A percentile compares a stretch with the other conserved stretches of the same genome.
phyloP scores from a whole-genome alignment of 2,329 filamentous ascomycete genomes.

The Stenocarpella maydis region DNA sequence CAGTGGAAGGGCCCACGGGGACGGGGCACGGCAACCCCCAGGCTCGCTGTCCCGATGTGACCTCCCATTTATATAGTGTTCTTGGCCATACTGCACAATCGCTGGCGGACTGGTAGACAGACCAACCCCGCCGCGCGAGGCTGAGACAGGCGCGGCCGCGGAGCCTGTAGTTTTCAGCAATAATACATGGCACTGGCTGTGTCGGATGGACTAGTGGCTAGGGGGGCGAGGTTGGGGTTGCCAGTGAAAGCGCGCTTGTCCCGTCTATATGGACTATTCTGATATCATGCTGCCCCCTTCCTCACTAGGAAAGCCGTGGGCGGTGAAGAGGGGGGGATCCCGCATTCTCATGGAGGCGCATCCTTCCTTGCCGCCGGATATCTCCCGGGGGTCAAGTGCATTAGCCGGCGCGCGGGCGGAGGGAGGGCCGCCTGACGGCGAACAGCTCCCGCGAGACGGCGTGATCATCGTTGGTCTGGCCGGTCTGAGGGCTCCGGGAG shows the following conservation, averaged over 20 bases:
- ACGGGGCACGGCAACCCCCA: not conserved
- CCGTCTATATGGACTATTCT: not conserved
- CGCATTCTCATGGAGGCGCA: not conserved
- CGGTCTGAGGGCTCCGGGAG: not conserved
- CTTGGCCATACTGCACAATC: no score
- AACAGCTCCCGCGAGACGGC: not conserved
- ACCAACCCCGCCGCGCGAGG: not conserved
- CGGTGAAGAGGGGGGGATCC: not conserved
- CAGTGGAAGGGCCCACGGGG: not conserved
- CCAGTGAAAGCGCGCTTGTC: conserved; percentile 3
- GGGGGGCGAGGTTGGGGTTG: not conserved
- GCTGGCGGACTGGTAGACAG: not conserved
- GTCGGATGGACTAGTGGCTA: no score
- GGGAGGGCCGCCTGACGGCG: not conserved
- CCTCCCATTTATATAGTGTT: no score
- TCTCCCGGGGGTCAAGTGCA: not conserved
- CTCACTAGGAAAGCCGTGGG: not conserved
- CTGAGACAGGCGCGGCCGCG: conserved; percentile 15
- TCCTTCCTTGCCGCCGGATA: not conserved
- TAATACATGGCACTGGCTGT: no score
- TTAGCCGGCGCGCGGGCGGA: conserved; percentile 6
- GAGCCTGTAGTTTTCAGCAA: not conserved
- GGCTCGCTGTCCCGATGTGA: not conserved
- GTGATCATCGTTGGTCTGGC: not conserved
- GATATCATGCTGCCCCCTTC: not conserved